Conservation (phyloP, 371 early-diverging fungal genomes). For the Lichtheimia ornata region DNA sequence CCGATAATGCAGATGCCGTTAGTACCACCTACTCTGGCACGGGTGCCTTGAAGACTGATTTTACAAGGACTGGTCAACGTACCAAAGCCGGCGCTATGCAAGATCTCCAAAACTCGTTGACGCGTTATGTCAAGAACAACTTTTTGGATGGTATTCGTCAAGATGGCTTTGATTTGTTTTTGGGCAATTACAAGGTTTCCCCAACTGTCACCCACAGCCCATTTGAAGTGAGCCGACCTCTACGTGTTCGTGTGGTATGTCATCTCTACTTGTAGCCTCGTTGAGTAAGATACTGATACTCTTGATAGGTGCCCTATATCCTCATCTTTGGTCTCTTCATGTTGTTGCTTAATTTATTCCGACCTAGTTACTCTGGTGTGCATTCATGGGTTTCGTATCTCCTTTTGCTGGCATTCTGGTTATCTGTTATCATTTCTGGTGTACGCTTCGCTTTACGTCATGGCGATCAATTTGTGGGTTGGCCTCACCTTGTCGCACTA, state of each 20-base stretch:
- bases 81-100: conserved; percentile 81
- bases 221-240: conserved; percentile 31
- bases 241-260: conserved; percentile 51
- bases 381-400: conserved; percentile 33
- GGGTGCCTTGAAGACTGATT: conserved; percentile 97
- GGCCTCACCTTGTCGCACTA: conserved; percentile 40
- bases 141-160: conserved; percentile 92
- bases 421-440: conserved; percentile 50
- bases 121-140: conserved; percentile 92
- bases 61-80: conserved; percentile 90
- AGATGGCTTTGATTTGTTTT: conserved; percentile 81
- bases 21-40: conserved; percentile 97
- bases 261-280: too few relatives aligned
- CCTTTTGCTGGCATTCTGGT: conserved; percentile 45
- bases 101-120: conserved; percentile 81
- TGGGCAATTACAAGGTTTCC: conserved; percentile 67
- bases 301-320: conserved; percentile 41
- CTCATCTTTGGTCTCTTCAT: conserved; percentile 46
- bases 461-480: conserved; percentile 46
- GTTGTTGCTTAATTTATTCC: conserved; percentile 41
- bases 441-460: conserved; percentile 46
- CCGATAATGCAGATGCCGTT: conserved; percentile 98
- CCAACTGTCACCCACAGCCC: conserved; percentile 14
- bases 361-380: conserved; percentile 39
- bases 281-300: neutral